Conservation (phyloP, 2,329 filamentous ascomycete species). For the Seiridium unicorne region DNA sequence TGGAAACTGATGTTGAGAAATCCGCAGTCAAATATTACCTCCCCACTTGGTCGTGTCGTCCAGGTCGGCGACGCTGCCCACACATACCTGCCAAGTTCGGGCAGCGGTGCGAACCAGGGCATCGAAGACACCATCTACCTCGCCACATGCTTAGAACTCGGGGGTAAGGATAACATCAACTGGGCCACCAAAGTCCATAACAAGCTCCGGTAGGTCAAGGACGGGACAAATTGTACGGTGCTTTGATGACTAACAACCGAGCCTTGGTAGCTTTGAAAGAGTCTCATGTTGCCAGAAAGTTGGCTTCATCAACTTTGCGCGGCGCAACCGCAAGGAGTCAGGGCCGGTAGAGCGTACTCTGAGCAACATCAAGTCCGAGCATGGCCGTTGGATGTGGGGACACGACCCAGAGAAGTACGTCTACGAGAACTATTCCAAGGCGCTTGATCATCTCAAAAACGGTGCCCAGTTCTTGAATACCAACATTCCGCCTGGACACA, state of each 20-base stretch:
- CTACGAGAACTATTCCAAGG: background rate
- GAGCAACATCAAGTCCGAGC: background rate
- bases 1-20: slow-evolving; percentile 1
- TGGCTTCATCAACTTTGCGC: slow-evolving; percentile 1
- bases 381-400: background rate
- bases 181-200: background rate
- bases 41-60: background rate
- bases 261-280: background rate
- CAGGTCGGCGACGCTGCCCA: slow-evolving; percentile 4
- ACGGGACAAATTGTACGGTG: too few species aligned
- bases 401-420: slow-evolving; percentile 1
- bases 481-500: background rate
- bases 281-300: slow-evolving; percentile 4
- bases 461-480: background rate
- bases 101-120: slow-evolving; percentile 2
- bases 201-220: background rate
- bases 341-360: background rate
- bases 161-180: background rate
- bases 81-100: background rate
- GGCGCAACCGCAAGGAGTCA: background rate
- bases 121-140: background rate
- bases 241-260: background rate
- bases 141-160: background rate
- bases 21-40: background rate
- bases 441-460: background rate